Evolutionary conservation across 345 rosid species (phyloP).

Genomic region (Brassica juncea): DNA sequence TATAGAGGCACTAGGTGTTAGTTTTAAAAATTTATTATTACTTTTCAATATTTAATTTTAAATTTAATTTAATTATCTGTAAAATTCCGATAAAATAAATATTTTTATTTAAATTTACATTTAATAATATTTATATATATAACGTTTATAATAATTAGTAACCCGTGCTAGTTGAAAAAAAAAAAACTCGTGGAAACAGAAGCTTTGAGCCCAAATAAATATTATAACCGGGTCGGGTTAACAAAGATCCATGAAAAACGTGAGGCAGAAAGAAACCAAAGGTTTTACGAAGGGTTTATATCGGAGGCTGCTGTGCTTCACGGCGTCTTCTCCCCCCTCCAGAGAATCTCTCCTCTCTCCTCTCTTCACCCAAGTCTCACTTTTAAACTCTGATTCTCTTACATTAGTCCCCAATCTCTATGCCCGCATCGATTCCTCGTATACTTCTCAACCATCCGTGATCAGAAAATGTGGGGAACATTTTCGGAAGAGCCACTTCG

Average conservation of each 20-base stretch:
- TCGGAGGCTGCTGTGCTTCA: neutral
- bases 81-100: no score
- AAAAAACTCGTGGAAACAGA: no score
- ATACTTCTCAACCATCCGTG: neutral
- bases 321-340: constrained; percentile 10
- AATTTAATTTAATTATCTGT: no score
- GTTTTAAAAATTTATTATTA: no score
- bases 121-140: no score
- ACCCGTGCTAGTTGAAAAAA: no score
- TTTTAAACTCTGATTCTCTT: constrained; percentile 4
- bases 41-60: no score
- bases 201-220: neutral
- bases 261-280: constrained; percentile 16
- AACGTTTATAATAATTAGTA: no score
- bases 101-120: no score
- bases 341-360: constrained; percentile 16
- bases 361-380: constrained; percentile 11
- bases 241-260: constrained; percentile 5
- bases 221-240: constrained; percentile 24
- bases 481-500: constrained; percentile 49
- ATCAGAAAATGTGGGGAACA: constrained; percentile 66
- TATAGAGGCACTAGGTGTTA: no score
- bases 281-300: constrained; percentile 44
- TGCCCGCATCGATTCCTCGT: neutral
- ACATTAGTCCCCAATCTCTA: neutral